A percentile compares a stretch with the other conserved stretches of the same genome.
These are phyloP conservation scores for Orbilia oligospora DNA, from an alignment of 2,329 filamentous ascomycete species.

Conservation along the genomic window DNA sequence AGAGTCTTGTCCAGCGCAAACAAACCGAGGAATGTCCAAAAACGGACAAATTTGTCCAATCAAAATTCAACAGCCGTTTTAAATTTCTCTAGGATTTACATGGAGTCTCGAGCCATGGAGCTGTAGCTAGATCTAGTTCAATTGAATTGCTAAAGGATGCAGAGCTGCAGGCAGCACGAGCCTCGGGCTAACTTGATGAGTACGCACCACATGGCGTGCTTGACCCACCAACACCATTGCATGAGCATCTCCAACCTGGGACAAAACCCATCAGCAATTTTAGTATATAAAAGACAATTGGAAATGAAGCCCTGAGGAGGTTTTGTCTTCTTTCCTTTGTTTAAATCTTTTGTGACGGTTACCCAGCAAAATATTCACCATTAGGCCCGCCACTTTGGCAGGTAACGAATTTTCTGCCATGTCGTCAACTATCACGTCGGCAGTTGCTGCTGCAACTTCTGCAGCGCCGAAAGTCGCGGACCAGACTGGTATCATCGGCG, in stretches of 20 bases:
- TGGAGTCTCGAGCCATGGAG: too few species aligned
- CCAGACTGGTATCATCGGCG: slow-evolving; percentile 80
- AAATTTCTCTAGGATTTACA: slow-evolving; percentile 9
- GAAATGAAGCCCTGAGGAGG: neutral
- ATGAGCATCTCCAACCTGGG: neutral
- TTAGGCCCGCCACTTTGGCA: neutral
- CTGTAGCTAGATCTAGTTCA: slow-evolving; percentile 5
- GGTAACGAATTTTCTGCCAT: slow-evolving; percentile 10
- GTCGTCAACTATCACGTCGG: slow-evolving; percentile 32
- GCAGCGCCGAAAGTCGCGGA: slow-evolving; percentile 67
- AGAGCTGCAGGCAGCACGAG: neutral
- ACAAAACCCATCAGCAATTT: neutral
- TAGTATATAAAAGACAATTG: slow-evolving; percentile 4
- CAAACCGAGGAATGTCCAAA: neutral
- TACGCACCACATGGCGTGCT: slow-evolving; percentile 15
- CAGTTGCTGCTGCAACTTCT: slow-evolving; percentile 60
- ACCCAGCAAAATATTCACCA: neutral
- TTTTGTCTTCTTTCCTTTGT: neutral
- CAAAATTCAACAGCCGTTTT: slow-evolving; percentile 15
- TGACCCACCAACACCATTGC: slow-evolving; percentile 1
- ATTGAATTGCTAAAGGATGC: neutral
- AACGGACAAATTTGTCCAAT: neutral
- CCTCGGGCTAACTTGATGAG: neutral
- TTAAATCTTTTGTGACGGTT: neutral
- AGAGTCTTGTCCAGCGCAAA: slow-evolving; percentile 16